These are phyloP conservation scores for Apiotrichum gamsii DNA, from an alignment of 1,284 basidiomycete genomes.

Conservation along the genomic window DNA sequence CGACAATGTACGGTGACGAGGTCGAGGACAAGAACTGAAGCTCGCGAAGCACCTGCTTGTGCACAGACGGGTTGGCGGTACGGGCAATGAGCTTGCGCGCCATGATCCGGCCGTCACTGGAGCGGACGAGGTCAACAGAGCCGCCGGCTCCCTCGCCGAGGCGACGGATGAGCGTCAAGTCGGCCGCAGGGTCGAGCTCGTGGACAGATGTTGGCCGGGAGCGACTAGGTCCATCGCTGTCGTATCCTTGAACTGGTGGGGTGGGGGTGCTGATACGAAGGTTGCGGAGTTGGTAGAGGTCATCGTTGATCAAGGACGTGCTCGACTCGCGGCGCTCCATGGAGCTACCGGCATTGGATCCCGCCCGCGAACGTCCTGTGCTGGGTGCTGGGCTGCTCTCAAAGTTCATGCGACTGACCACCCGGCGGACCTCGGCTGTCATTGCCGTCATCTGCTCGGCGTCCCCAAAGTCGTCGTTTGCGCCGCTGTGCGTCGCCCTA, in stretches of 20 bases:
- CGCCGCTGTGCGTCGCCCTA: slow-evolving; percentile 4
- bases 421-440: slow-evolving; percentile 39
- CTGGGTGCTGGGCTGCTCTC: slow-evolving; percentile 11
- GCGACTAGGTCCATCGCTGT: background rate
- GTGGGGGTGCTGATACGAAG: background rate
- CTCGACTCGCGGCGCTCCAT: background rate
- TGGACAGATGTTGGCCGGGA: background rate
- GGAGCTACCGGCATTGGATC: slow-evolving; percentile 1
- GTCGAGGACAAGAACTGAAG: slow-evolving; percentile 82
- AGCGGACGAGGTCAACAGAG: slow-evolving; percentile 83
- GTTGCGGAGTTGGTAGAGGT: slow-evolving; percentile 1
- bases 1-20: slow-evolving; percentile 79
- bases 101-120: slow-evolving; percentile 60
- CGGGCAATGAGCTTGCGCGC: slow-evolving; percentile 95
- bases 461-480: slow-evolving; percentile 6
- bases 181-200: slow-evolving; percentile 27
- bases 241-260: too few relatives aligned
- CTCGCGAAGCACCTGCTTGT: slow-evolving; percentile 86
- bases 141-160: slow-evolving; percentile 95
- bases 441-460: slow-evolving; percentile 28
- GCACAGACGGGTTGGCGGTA: slow-evolving; percentile 76
- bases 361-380: slow-evolving; percentile 2
- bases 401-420: slow-evolving; percentile 22
- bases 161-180: slow-evolving; percentile 62
- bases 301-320: background rate